Evolutionary conservation across 2,329 filamentous ascomycete genomes (phyloP), one percentile per base, ranked within the genome.

Genomic region (Didymella exigua): DNA sequence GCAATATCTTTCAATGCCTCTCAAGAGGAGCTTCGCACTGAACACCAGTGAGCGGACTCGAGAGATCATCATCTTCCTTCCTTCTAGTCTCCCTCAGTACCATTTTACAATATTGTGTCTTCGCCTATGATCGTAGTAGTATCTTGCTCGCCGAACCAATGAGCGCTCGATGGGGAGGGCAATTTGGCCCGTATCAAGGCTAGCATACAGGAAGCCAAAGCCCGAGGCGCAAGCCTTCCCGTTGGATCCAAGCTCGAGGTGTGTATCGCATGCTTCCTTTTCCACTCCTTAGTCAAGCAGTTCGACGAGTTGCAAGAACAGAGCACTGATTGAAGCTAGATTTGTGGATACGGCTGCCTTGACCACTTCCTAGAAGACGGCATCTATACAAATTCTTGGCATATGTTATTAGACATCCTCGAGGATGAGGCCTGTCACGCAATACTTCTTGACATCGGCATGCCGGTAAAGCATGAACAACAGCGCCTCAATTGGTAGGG

Each of bases 171-270:
- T 31, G 66, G 56, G 43, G 78, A 83, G 31, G 86, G 86, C 37
- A 90, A 90, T 66, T 72, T 79, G 1, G 78, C 81, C 41, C 79
- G 88, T 18, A 89, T 90, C 59, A 80, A 86, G 16, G 79, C 87
- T 68, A 85, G 82, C 49, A 86, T 89, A 62, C 78, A 75, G 34
- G 51, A 76, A 53, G 86, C 87, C 16, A 89, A 89, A 71, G 37
- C 37, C 7, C 41, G 11, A 19, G 31, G 31, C 27, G 43, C 43
- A 16, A 34, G 30, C 11, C 30, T 45, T 19, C 43, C 21, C 4
- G 21, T 24, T 16, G 38, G 38, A 31, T 34, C 30, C 14, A 19
- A 33, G 21, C 19, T 34, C 21, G 27, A 42, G 30, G 24, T 40
- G 11, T 23, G 46, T 33, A 18, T 10, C 9, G 3, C 6, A 9